Conservation (phyloP, 371 early-diverging fungal species). For the Haplosporangium sp. region DNA sequence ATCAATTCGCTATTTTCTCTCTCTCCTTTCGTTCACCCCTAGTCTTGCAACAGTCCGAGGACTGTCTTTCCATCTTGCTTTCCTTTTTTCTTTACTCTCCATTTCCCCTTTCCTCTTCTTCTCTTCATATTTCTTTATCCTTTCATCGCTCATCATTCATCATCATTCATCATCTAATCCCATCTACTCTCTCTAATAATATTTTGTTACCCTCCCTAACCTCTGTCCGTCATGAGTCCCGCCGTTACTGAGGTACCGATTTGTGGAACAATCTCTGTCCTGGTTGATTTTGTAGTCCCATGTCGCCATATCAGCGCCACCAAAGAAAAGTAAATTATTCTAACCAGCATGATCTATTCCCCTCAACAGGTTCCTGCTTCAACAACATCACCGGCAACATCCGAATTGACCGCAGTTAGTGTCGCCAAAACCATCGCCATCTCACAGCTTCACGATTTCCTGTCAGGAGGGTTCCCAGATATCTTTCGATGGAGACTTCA, state of each 20-base stretch:
- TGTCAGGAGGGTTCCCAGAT: slow-evolving; percentile 49
- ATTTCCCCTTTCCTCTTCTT: neutral
- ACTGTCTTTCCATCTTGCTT: no score
- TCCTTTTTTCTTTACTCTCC: neutral
- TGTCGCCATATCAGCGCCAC: no score
- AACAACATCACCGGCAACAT: slow-evolving; percentile 1
- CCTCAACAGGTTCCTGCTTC: slow-evolving; percentile 2
- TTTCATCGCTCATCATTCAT: neutral
- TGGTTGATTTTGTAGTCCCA: neutral
- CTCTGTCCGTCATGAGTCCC: slow-evolving; percentile 23
- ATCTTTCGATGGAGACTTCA: slow-evolving; percentile 52
- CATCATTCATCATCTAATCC: neutral
- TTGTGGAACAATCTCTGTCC: slow-evolving; percentile 1
- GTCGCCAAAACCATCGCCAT: slow-evolving; percentile 50
- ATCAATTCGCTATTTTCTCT: no score
- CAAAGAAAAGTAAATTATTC: neutral
- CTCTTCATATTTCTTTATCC: neutral
- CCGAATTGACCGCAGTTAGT: neutral
- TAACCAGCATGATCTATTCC: neutral
- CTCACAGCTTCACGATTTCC: slow-evolving; percentile 52
- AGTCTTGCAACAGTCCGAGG: no score
- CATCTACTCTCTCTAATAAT: neutral
- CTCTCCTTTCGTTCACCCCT: no score
- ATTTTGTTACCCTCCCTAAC: neutral
- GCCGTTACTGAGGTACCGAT: slow-evolving; percentile 22